Evolutionary conservation across 768 basidiomycete genomes (phyloP), one percentile per base, ranked within the genome.

Genomic region (Terana coerulea): DNA sequence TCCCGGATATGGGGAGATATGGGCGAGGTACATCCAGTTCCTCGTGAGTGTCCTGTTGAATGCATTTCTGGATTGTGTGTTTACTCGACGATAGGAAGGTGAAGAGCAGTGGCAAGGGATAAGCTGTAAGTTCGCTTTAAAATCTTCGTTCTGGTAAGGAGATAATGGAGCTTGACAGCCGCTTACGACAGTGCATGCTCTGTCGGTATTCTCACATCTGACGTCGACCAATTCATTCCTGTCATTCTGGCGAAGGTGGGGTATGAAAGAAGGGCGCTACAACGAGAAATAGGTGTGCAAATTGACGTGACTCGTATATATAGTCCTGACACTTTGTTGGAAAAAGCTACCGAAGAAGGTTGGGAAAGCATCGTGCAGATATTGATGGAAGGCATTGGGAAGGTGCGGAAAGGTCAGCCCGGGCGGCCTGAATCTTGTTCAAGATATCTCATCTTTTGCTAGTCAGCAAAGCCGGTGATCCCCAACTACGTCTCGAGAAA

Each of bases 401-500:
- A 80, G 62, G 78, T 87, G 15, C 78, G 78, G 56, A 69, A 76
- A 69, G 77, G 88, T 84, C 56, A 19, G 71, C n/a, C 15, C n/a
- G n/a, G n/a, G n/a, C n/a, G n/a, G n/a, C n/a, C n/a, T n/a, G n/a
- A n/a, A n/a, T n/a, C n/a, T n/a, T 6, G 8, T 31, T 12, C 25
- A 42, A 7, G 30, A 1, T 26, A 21, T 54, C 53, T 14, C 56
- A 29, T 24, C 0, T 10, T 22, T 26, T 49, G 17, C 6, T 46
- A 41, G 8, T 15, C 14, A 29, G 25, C 21, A 39, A 34, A 46
- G 48, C 26, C 3, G 91, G 92, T 2, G 95, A 98, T 67, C 72
- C 84, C 2, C 79, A 82, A 37, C 71, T 91, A 43, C 80, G 88
- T 41, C 69, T 98, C 26, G 95, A 99, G 65, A 93, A 88, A 59